Conservation (phyloP, 1,284 basidiomycete species). For the Ceratobasidium sp. region DNA sequence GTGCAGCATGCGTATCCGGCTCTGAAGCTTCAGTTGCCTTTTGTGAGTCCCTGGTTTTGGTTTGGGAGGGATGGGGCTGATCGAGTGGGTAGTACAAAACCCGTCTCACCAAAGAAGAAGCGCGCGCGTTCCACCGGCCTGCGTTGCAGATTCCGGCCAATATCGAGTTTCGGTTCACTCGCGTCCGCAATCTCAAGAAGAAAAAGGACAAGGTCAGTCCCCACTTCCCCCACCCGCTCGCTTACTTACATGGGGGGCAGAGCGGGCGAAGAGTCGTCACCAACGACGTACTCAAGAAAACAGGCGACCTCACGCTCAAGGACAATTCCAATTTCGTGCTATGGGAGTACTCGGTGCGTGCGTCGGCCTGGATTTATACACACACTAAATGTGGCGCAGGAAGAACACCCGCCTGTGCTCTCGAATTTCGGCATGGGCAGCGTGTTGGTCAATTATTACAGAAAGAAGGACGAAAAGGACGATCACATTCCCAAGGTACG, state of each 20-base stretch:
- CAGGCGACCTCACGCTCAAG: slow-evolving; percentile 81
- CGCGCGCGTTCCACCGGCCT: slow-evolving; percentile 93
- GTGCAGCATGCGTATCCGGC: slow-evolving; percentile 98
- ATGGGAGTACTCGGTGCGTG: slow-evolving; percentile 87
- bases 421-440: slow-evolving; percentile 98
- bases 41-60: slow-evolving; percentile 60
- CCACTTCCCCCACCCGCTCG: slow-evolving; percentile 56
- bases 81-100: slow-evolving; percentile 80
- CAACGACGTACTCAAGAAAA: slow-evolving; percentile 73
- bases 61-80: not conserved
- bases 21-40: slow-evolving; percentile 92
- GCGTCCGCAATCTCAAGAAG: slow-evolving; percentile 91
- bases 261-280: slow-evolving; percentile 81
- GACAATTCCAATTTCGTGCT: slow-evolving; percentile 91
- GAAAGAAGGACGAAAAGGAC: slow-evolving; percentile 94
- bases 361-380: not conserved
- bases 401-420: slow-evolving; percentile 95
- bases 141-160: slow-evolving; percentile 94
- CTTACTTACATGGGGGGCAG: not conserved
- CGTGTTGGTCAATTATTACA: slow-evolving; percentile 97
- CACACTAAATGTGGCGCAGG: slow-evolving; percentile 55
- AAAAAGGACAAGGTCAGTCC: slow-evolving; percentile 91
- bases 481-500: slow-evolving; percentile 88
- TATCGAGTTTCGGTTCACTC: slow-evolving; percentile 87
- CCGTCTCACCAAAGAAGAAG: slow-evolving; percentile 89